A percentile compares a stretch with the other conserved stretches of the same genome.
phyloP scores from a whole-genome alignment of 2,329 filamentous ascomycete species.

The Clarireedia hainanense region DNA sequence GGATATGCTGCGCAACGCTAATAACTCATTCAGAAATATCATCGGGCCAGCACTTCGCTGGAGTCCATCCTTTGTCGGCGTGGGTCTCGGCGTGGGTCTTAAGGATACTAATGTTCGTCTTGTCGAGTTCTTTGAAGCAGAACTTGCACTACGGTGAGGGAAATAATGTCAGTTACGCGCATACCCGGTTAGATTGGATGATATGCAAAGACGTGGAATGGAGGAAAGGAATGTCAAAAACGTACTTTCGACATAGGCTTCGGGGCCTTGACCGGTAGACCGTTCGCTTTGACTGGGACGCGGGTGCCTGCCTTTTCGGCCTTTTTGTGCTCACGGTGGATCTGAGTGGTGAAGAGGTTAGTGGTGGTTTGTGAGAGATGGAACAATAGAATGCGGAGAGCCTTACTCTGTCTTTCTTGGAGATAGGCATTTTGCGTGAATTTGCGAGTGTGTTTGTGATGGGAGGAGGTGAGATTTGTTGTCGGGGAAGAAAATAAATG shows the following conservation, averaged over 20 bases:
- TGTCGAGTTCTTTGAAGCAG: slow-evolving; percentile 44
- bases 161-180: not conserved
- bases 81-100: slow-evolving; percentile 46
- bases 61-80: slow-evolving; percentile 41
- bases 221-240: not conserved
- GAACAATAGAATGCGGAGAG: not conserved
- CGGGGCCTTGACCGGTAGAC: slow-evolving; percentile 44
- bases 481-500: too few relatives aligned
- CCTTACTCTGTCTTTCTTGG: not conserved
- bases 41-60: slow-evolving; percentile 52
- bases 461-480: too few relatives aligned
- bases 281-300: slow-evolving; percentile 45
- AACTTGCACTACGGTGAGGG: slow-evolving; percentile 36
- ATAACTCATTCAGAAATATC: slow-evolving; percentile 31
- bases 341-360: slow-evolving; percentile 25
- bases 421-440: not conserved
- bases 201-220: not conserved
- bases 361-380: not conserved
- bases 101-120: slow-evolving; percentile 43
- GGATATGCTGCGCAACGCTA: too few relatives aligned
- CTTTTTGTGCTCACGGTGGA: slow-evolving; percentile 47
- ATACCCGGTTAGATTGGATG: too few relatives aligned
- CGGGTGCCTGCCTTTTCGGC: slow-evolving; percentile 47
- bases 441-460: too few relatives aligned
- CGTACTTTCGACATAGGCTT: slow-evolving; percentile 44